Percentiles rank a stretch among this genome's conserved stretches.
phyloP scores from a whole-genome alignment of 495 filamentous ascomycete genomes.

The Tetracladium marchalianum region DNA sequence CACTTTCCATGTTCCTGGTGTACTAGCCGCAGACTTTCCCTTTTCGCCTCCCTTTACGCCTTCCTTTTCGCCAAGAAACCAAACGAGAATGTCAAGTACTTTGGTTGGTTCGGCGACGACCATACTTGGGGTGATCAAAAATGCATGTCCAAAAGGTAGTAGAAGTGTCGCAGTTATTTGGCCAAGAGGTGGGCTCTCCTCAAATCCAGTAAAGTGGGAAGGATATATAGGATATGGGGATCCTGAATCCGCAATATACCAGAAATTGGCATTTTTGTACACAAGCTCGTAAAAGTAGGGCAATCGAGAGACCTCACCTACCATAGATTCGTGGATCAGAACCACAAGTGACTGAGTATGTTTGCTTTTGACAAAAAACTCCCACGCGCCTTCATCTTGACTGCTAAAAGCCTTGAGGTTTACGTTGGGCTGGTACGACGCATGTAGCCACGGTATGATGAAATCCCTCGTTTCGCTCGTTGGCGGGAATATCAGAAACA shows the following conservation, averaged over 20 bases:
- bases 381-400: conserved; percentile 14
- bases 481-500: conserved; percentile 15
- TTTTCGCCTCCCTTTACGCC: too few relatives aligned
- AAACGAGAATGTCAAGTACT: conserved; percentile 42
- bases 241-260: conserved; percentile 8
- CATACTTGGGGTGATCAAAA: conserved; percentile 57
- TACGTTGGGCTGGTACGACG: neutral
- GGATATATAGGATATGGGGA: conserved; percentile 7
- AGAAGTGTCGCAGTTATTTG: conserved; percentile 27
- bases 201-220: neutral
- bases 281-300: neutral
- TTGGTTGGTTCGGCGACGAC: conserved; percentile 39
- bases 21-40: conserved; percentile 17
- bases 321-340: conserved; percentile 17
- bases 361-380: conserved; percentile 4
- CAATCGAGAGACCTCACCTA: conserved; percentile 3
- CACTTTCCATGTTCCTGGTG: conserved; percentile 30
- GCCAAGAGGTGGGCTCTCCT: neutral
- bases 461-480: conserved; percentile 4
- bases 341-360: neutral
- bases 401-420: conserved; percentile 11
- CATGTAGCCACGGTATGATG: conserved; percentile 9
- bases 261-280: conserved; percentile 5
- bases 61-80: conserved; percentile 39
- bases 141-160: conserved; percentile 46